Base-by-base conservation (phyloP, 176 grass and related monocot species). In the Bonia amplexicaulis region DNA sequence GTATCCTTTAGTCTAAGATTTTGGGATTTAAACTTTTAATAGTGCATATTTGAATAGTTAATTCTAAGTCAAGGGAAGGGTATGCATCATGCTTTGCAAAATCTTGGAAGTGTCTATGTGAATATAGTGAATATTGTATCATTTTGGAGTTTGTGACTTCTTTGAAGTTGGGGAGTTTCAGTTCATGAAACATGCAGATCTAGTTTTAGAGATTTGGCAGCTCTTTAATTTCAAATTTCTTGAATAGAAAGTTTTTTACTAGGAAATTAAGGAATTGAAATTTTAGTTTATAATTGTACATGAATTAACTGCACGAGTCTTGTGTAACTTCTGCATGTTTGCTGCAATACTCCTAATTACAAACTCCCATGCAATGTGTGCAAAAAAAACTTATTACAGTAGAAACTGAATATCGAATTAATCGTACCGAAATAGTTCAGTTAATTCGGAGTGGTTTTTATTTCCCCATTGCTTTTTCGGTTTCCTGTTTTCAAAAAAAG, bases 301-400 rank as follows among this genome's bases (percentile, higher is more conserved):
- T 23, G 19, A 76, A 17, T 76, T 40, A 57, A 59, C 33, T 6
- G 7, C 17, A 12, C 6, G 1, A 22, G 5, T 75, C 49, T 75
- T 55, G 29, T 75, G 19, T 7, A 22, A 69, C 27, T 75, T 37
- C 49, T 37, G 35, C 35, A 35, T 35, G 35, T 35, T 4, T 35
- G 13, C 40, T 59, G 37, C 70, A 75, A 6, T 55, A 9, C 26
- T 68, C 37, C 69, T 61, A 25, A 40, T 78, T 81, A 25, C 71
- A 81, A 67, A 75, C 77, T 19, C 84, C 69, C 68, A 65, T 47
- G 37, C 27, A 31, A 77, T 5, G 41, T 60, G 55, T 42, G 71
- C 46, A 67, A 61, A 76, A 62, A 47, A 31, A 31, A 31, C 31
- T 31, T 31, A 31, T 31, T 31, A 31, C 31, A 31, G 31, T 31